Base-by-base conservation (phyloP, 306 rosid genomes). In the Casuarina glauca region DNA sequence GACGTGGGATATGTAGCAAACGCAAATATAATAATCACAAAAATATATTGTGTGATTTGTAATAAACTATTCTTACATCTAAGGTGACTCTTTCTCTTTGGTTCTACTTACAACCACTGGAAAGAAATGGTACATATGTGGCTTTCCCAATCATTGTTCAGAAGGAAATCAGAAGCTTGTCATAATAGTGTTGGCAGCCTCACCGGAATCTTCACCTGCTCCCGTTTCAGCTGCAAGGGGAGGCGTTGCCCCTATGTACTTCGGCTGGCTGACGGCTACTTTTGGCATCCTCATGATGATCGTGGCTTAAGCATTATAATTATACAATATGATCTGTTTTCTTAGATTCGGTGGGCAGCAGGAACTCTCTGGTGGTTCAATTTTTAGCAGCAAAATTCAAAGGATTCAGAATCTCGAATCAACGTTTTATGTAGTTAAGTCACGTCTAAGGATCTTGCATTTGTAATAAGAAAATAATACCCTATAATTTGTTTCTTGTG, bases 101-200 rank as follows among this genome's bases (percentile, higher is more conserved):
- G 79, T 86, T 17, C 43, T 26, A 46, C 76, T 90, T 1, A 53
- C 80, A 74, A 63, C 84, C 19, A 4, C 87, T 0, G 90, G 88
- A 39, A 85, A 61, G 15, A 87, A 86, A 74, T 87, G 91, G 91
- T 85, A 84, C 79, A 78, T 86, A 16, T 84, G 90, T 26, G 86
- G 86, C 10, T 69, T 86, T 69, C 41, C 45, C 20, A 2, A 26
- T 46, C 87, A 86, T 61, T 87, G 90, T 57, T 75, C 44, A 8
- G 49, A 3, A 9, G 90, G 82, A 9, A 72, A 75, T 10, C 78
- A 79, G 82, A 89, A 80, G 50, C 10, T 53, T 60, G 32, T 72
- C 57, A 84, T 87, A 26, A 83, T 74, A 2, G 93, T 87, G 41
- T 72, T 15, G 0, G 32, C 32, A 26, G 38, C 49, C 6, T 46